Evolutionary conservation across 305 asterid species (phyloP).

Genomic region (Fraxinus greggii): DNA sequence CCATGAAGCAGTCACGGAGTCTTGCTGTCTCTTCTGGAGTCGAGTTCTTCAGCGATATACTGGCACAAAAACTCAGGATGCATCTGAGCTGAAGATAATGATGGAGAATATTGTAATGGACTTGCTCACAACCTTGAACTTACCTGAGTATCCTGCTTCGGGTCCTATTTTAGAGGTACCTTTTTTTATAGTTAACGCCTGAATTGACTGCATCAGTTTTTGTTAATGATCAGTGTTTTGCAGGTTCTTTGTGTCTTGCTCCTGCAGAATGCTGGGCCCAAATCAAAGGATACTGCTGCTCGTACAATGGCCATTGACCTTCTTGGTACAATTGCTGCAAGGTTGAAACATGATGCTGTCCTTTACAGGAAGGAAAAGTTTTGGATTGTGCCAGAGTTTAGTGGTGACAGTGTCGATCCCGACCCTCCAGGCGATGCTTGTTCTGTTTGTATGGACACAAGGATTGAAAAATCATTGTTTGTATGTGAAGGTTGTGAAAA

Average conservation of each 20-base stretch:
- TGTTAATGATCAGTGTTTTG: conserved; percentile 40
- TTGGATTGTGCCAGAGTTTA: conserved; percentile 80
- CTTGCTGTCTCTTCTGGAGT: conserved; percentile 99
- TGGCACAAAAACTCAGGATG: conserved; percentile 82
- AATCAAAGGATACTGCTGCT: conserved; percentile 88
- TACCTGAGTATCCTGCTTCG: conserved; percentile 98
- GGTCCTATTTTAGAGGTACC: conserved; percentile 91
- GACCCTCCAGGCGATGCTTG: conserved; percentile 51
- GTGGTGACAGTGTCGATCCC: conserved; percentile 41
- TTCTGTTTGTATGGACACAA: conserved; percentile 69
- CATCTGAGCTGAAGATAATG: conserved; percentile 80
- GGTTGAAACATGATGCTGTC: conserved; percentile 90
- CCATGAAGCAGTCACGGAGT: conserved; percentile 85
- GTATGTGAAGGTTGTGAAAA: conserved; percentile 81
- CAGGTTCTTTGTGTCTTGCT: conserved; percentile 97
- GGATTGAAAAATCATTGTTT: conserved; percentile 50
- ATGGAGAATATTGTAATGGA: conserved; percentile 96
- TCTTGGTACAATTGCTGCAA: conserved; percentile 94
- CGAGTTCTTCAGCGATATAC: conserved; percentile 94
- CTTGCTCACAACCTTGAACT: conserved; percentile 81
- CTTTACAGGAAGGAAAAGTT: conserved; percentile 66
- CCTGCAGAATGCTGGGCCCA: conserved; percentile 94
- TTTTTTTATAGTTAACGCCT: conserved; percentile 22
- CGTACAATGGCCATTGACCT: conserved; percentile 99
- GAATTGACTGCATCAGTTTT: conserved; percentile 17